Evolutionary conservation across 2,329 filamentous ascomycete genomes (phyloP).

Genomic region (Fusarium sp.): DNA sequence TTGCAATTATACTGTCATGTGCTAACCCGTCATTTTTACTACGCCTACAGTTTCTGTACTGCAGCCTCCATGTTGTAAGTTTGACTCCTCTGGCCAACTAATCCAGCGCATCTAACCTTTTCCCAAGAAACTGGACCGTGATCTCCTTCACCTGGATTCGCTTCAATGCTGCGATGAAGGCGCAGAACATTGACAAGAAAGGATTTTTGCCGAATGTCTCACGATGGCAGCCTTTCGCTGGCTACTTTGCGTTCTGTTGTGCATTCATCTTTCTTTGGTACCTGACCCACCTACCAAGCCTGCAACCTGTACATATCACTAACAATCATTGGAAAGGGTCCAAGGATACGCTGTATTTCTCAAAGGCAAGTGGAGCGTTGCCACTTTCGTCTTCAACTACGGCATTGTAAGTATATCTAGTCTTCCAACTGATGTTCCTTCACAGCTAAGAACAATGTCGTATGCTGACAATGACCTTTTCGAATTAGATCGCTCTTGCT

Average conservation of each 20-base stretch:
- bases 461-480: too few species aligned
- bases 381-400: background rate
- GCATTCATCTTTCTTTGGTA: background rate
- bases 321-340: background rate
- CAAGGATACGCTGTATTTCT: constrained; percentile 4
- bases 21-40: background rate
- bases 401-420: background rate
- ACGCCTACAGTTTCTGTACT: background rate
- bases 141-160: constrained; percentile 6
- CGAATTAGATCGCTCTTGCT: background rate
- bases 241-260: constrained; percentile 1
- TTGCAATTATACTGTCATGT: background rate
- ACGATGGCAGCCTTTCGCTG: background rate
- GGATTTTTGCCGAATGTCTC: background rate
- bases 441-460: too few species aligned
- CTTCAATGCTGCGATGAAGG: constrained; percentile 2
- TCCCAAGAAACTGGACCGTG: background rate
- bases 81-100: too few species aligned
- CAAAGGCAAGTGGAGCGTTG: background rate
- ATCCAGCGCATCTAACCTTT: background rate
- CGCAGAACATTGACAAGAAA: background rate
- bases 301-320: background rate
- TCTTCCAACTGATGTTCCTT: too few species aligned
- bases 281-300: too few species aligned
- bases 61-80: constrained; percentile 1